Percentiles rank a stretch among this genome's conserved stretches.
phyloP scores from a whole-genome alignment of 768 basidiomycete genomes.

The Gautieria morchelliformis region DNA sequence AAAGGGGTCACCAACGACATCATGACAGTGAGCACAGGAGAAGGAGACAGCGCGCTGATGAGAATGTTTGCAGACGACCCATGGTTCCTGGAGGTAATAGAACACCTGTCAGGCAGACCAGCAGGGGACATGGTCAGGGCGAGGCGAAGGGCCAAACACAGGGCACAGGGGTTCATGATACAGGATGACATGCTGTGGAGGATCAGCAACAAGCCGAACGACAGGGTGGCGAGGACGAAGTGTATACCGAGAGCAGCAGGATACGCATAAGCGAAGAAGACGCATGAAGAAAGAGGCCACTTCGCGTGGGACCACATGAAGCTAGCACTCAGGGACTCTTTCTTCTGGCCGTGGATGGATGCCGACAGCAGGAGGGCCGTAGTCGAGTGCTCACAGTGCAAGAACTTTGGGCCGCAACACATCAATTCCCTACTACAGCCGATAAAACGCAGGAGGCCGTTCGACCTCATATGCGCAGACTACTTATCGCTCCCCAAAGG shows the following conservation, averaged over 20 bases:
- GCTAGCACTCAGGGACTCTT: neutral
- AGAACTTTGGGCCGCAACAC: conserved; percentile 23
- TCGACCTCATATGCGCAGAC: conserved; percentile 27
- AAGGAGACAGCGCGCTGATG: neutral
- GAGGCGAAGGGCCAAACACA: neutral
- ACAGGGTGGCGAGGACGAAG: no score
- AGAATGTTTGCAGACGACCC: conserved; percentile 4
- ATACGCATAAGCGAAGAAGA: neutral
- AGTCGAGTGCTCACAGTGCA: conserved; percentile 13
- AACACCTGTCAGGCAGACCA: neutral
- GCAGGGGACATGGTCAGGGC: neutral
- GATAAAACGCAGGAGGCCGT: conserved; percentile 27
- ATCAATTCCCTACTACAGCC: conserved; percentile 28
- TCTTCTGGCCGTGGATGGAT: conserved; percentile 8
- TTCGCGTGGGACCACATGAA: conserved; percentile 3
- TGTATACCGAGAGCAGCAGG: neutral
- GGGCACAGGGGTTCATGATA: neutral
- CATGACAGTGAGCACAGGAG: neutral
- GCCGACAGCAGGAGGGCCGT: conserved; percentile 5
- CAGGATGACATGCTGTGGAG: conserved; percentile 6
- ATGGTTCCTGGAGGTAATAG: neutral
- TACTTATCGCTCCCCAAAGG: conserved; percentile 26
- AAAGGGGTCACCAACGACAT: neutral
- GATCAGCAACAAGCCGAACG: neutral
- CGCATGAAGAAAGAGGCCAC: conserved; percentile 2